These are phyloP conservation scores for Sodiomyces alkalinus DNA, from an alignment of 2,329 filamentous ascomycete genomes.

Conservation along the genomic window DNA sequence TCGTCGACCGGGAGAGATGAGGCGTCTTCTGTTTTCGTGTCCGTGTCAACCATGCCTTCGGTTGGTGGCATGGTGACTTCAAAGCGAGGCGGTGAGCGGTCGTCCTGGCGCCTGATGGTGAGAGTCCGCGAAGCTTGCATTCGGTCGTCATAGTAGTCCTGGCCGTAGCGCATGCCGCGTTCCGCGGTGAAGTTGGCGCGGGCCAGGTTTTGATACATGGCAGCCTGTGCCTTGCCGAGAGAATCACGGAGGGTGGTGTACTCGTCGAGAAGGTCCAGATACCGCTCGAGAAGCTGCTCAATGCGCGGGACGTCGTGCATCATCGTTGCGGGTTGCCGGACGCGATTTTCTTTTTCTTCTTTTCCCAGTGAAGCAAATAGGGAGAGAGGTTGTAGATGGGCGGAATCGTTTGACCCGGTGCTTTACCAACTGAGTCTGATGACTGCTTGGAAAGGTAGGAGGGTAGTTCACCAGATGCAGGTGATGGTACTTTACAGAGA, in stretches of 20 bases:
- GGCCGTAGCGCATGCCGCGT: conserved; percentile 48
- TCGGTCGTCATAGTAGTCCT: conserved; percentile 56
- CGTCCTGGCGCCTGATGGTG: conserved; percentile 10
- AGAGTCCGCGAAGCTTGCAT: conserved; percentile 47
- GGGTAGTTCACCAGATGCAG: too few species aligned
- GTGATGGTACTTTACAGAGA: too few species aligned
- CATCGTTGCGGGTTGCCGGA: conserved; percentile 4
- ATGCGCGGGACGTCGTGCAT: conserved; percentile 28
- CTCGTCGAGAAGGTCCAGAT: conserved; percentile 50
- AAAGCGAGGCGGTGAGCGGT: conserved; percentile 9
- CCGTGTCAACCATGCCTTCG: conserved; percentile 2
- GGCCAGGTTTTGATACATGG: conserved; percentile 46
- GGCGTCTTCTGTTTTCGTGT: neutral
- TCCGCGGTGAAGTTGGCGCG: conserved; percentile 61
- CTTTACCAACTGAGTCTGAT: too few species aligned
- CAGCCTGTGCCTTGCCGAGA: conserved; percentile 37
- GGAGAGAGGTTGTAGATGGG: neutral
- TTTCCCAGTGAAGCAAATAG: neutral
- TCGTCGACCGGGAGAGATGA: conserved; percentile 3
- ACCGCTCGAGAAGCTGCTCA: conserved; percentile 48
- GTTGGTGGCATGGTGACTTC: conserved; percentile 7
- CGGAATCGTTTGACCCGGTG: too few species aligned
- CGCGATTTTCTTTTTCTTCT: conserved; percentile 5
- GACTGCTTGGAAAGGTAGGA: too few species aligned
- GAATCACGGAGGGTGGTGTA: conserved; percentile 45